A percentile compares a stretch with the other conserved stretches of the same genome.
Conservation (phyloP, 805 yeast species). For the Lachancea waltii region DNA sequence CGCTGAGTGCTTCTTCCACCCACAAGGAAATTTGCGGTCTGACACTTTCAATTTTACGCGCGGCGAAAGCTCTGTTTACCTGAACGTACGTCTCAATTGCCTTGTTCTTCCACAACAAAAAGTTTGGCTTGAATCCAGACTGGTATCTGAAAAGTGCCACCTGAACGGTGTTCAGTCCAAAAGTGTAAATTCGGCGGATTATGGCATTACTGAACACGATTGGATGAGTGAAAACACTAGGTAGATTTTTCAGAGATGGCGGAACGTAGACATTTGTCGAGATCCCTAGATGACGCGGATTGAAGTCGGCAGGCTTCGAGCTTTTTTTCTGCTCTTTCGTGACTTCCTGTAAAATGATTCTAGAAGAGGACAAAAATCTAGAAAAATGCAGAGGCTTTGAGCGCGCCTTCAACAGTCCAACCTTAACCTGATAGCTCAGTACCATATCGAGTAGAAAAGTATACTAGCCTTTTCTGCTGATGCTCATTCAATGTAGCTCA, state of each 20-base stretch:
- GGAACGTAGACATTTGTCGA: conserved; percentile 46
- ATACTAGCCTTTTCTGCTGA: no score
- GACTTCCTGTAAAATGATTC: not conserved
- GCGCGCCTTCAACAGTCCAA: no score
- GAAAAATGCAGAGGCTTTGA: not conserved
- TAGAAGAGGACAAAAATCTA: conserved; percentile 1
- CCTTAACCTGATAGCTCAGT: no score
- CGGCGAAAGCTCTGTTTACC: conserved; percentile 78
- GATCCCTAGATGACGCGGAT: conserved; percentile 38
- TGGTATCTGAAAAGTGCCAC: conserved; percentile 63
- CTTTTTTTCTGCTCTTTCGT: conserved; percentile 4
- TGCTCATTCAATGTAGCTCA: no score
- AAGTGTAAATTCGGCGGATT: conserved; percentile 52
- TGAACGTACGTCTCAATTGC: conserved; percentile 73
- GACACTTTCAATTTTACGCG: conserved; percentile 42
- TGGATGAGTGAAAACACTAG: conserved; percentile 40
- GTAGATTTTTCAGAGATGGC: conserved; percentile 41
- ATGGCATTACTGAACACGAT: conserved; percentile 38
- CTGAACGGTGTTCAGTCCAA: conserved; percentile 64
- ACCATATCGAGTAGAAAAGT: no score
- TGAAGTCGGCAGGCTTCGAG: conserved; percentile 22
- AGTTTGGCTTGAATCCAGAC: conserved; percentile 60
- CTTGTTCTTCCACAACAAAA: conserved; percentile 74
- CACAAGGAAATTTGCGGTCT: conserved; percentile 47
- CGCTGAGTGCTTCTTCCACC: conserved; percentile 52